A percentile compares a stretch with the other conserved stretches of the same genome.
phyloP scores from a whole-genome alignment of 495 filamentous ascomycete species.

The Xylaria intraflava region DNA sequence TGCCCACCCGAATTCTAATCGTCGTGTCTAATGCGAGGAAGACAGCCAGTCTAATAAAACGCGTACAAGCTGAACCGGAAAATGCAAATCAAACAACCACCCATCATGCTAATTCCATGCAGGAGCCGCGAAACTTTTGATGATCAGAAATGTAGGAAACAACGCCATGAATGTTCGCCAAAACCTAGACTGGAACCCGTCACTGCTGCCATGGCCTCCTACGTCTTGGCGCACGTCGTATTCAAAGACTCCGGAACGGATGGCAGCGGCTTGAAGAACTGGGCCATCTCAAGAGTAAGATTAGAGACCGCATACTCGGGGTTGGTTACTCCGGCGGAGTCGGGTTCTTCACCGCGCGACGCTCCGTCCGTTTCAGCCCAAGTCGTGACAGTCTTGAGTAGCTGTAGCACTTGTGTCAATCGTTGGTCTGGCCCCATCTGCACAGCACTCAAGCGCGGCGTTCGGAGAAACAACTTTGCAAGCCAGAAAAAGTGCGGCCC shows the following conservation, averaged over 20 bases:
- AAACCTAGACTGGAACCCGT: constrained; percentile 3
- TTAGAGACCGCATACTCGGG: constrained; percentile 52
- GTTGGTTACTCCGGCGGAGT: constrained; percentile 54
- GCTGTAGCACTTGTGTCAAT: constrained; percentile 49
- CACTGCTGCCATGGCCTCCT: constrained; percentile 13
- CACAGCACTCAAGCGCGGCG: constrained; percentile 38
- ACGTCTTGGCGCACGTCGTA: constrained; percentile 26
- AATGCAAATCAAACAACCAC: constrained; percentile 35
- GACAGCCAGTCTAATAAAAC: constrained; percentile 38
- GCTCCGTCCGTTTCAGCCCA: constrained; percentile 48
- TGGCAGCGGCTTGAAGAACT: constrained; percentile 52
- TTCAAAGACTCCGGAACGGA: constrained; percentile 26
- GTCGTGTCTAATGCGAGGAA: constrained; percentile 32
- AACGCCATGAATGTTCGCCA: constrained; percentile 9
- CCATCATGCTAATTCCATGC: constrained; percentile 35
- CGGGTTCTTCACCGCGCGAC: constrained; percentile 48
- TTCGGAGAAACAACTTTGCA: constrained; percentile 48
- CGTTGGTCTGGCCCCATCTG: constrained; percentile 48
- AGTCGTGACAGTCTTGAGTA: constrained; percentile 51
- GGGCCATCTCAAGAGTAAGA: constrained; percentile 60
- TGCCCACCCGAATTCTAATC: constrained; percentile 27
- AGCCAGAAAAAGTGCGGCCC: constrained; percentile 62
- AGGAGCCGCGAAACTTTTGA: constrained; percentile 32
- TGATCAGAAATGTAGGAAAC: constrained; percentile 10
- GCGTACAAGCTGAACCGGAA: constrained; percentile 31